Percentiles rank a stretch among this genome's conserved stretches.
phyloP scores from a whole-genome alignment of 2,329 filamentous ascomycete species.

The Fusarium odoratissimum region DNA sequence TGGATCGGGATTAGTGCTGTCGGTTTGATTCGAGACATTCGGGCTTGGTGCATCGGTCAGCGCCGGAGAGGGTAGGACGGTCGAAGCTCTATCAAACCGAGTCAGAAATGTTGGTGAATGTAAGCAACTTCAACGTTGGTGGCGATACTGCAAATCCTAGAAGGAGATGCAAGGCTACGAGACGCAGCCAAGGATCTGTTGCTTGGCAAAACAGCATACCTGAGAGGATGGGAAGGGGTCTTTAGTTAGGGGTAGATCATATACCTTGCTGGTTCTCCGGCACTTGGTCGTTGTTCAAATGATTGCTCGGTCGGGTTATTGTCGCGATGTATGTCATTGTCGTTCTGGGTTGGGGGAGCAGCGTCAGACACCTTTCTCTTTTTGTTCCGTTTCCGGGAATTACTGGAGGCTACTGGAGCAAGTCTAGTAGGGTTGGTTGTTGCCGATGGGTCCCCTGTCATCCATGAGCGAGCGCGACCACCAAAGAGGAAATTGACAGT shows the following conservation, averaged over 20 bases:
- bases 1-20: conserved; percentile 48
- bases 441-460: conserved; percentile 32
- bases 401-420: conserved; percentile 15
- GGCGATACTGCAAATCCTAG: conserved; percentile 1
- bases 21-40: conserved; percentile 48
- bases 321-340: conserved; percentile 20
- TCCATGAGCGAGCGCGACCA: conserved; percentile 49
- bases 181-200: not conserved
- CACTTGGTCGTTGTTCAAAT: conserved; percentile 17
- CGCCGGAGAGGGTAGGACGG: conserved; percentile 70
- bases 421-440: conserved; percentile 20
- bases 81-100: conserved; percentile 33
- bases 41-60: conserved; percentile 71
- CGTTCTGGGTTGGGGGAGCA: conserved; percentile 21
- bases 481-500: conserved; percentile 56
- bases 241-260: not conserved
- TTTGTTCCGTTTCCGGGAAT: conserved; percentile 39
- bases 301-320: conserved; percentile 8
- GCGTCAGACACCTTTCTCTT: conserved; percentile 21
- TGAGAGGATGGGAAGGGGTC: not conserved
- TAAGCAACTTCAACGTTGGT: conserved; percentile 1
- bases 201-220: not conserved
- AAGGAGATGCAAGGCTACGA: conserved; percentile 12
- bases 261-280: conserved; percentile 28
- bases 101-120: conserved; percentile 27